Percentiles rank a stretch among this genome's conserved stretches.
Conservation (phyloP, 1,139 yeast genomes). For the Taphrina deformans region DNA sequence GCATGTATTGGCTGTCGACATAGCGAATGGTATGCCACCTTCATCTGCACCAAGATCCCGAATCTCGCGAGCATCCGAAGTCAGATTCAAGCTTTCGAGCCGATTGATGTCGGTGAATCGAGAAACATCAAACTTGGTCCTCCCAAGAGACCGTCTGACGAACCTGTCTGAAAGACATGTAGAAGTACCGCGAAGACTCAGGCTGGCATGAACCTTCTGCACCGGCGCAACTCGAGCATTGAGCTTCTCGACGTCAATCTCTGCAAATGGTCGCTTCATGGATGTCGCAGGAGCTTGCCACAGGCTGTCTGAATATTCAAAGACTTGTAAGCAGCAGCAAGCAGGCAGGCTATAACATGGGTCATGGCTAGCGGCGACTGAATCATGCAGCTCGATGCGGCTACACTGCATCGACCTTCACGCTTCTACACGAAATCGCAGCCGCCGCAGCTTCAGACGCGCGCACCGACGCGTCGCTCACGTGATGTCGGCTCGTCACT, state of each 20-base stretch:
- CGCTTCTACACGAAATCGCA: too few relatives aligned
- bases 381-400: background rate
- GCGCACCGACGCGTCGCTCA: background rate
- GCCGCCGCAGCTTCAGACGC: background rate
- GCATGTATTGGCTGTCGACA: constrained; percentile 29
- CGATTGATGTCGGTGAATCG: background rate
- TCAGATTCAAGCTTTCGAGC: background rate
- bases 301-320: too few relatives aligned
- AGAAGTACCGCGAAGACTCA: background rate
- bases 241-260: background rate
- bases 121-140: background rate
- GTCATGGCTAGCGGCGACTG: background rate
- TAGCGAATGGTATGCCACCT: constrained; percentile 27
- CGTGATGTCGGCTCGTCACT: background rate
- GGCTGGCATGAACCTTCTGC: background rate
- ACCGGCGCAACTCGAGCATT: background rate
- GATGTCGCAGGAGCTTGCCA: too few relatives aligned
- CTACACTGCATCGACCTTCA: too few relatives aligned
- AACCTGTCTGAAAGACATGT: background rate
- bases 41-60: background rate
- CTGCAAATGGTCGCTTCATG: constrained; percentile 15
- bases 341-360: too few relatives aligned
- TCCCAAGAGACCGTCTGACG: background rate
- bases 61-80: background rate
- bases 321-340: too few relatives aligned